Evolutionary conservation across 768 basidiomycete species (phyloP).

Genomic region (Psilocybe azurescens): DNA sequence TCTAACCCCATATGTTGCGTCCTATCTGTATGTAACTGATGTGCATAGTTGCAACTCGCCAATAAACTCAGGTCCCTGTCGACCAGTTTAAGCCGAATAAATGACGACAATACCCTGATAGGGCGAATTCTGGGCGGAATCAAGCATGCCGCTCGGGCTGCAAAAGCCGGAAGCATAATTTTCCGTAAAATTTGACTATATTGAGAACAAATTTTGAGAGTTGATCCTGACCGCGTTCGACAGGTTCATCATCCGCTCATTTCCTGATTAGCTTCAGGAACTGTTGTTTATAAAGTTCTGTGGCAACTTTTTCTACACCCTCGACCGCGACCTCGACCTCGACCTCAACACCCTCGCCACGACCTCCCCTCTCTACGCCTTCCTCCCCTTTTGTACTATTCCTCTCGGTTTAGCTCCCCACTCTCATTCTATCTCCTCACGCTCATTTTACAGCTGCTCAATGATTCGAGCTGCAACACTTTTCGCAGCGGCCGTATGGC

Average conservation of each 20-base stretch:
- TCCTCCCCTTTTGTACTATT: constrained; percentile 4
- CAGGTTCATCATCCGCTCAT: constrained; percentile 13
- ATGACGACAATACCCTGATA: background rate
- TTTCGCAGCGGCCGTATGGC: constrained; percentile 18
- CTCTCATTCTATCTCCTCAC: constrained; percentile 15
- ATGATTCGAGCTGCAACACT: constrained; percentile 18
- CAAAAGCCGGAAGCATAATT: background rate
- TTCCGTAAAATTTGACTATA: background rate
- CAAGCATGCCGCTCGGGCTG: background rate
- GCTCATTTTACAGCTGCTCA: constrained; percentile 11
- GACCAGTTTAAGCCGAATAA: background rate
- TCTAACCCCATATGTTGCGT: background rate
- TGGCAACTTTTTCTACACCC: constrained; percentile 1
- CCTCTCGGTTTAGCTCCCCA: constrained; percentile 13
- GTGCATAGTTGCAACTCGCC: background rate
- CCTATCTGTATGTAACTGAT: background rate
- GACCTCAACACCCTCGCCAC: background rate
- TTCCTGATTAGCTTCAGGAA: constrained; percentile 22
- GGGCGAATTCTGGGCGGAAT: background rate
- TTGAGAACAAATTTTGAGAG: background rate
- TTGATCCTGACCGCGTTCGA: background rate
- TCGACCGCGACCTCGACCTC: constrained; percentile 4
- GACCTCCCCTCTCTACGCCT: constrained; percentile 1
- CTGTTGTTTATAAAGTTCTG: constrained; percentile 15
- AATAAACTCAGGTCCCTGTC: background rate